Evolutionary conservation across 2,329 filamentous ascomycete species (phyloP).

Genomic region (Emericellopsis atlantica): DNA sequence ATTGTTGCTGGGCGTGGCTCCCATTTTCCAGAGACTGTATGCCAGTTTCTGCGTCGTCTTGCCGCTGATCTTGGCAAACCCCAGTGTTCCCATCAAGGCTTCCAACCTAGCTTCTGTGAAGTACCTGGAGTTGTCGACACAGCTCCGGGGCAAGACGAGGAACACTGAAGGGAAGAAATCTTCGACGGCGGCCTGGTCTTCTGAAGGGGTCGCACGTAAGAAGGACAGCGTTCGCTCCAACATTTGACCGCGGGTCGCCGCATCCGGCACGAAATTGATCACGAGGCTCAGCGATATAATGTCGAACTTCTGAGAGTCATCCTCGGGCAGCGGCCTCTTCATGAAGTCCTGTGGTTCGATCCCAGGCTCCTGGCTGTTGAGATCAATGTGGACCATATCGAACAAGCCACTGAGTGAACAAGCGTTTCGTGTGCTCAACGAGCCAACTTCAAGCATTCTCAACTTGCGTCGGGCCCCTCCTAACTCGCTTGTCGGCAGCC

Average conservation of each 20-base stretch:
- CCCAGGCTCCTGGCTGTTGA: conserved; percentile 71
- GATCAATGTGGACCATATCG: conserved; percentile 71
- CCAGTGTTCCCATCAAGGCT: conserved; percentile 64
- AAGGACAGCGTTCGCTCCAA: conserved; percentile 63
- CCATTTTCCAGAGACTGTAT: conserved; percentile 73
- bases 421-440: conserved; percentile 72
- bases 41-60: conserved; percentile 76
- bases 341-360: conserved; percentile 93
- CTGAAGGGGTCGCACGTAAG: conserved; percentile 26
- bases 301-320: conserved; percentile 59
- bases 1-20: conserved; percentile 6
- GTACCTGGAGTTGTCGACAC: conserved; percentile 83
- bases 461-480: conserved; percentile 20
- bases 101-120: conserved; percentile 58
- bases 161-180: conserved; percentile 59
- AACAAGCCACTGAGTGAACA: conserved; percentile 64
- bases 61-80: conserved; percentile 51
- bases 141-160: conserved; percentile 79
- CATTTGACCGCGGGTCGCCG: conserved; percentile 70
- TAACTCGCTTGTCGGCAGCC: conserved; percentile 30
- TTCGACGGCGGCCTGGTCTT: conserved; percentile 6
- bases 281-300: conserved; percentile 87
- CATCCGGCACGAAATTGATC: conserved; percentile 83
- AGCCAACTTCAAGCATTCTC: conserved; percentile 77
- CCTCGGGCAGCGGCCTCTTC: conserved; percentile 60